Evolutionary conservation across 176 grass and related monocot genomes (phyloP).

Genomic region (Musa acuminata): DNA sequence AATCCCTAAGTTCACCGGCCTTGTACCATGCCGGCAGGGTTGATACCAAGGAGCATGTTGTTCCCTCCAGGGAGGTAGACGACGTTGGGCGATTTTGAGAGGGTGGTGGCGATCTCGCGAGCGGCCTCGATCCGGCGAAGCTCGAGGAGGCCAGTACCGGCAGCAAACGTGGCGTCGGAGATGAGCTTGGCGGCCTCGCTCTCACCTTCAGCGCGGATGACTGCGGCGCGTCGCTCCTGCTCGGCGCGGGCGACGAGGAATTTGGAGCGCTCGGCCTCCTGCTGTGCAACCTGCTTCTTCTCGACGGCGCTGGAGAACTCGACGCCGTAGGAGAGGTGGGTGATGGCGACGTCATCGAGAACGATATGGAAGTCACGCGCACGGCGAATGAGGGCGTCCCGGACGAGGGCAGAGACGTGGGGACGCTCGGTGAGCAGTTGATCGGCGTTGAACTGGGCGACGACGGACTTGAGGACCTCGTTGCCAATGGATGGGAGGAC

Average conservation of each 20-base stretch:
- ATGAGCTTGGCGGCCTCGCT: constrained; percentile 79
- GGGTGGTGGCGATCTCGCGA: constrained; percentile 62
- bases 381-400: constrained; percentile 74
- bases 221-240: constrained; percentile 90
- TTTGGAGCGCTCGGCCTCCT: constrained; percentile 99
- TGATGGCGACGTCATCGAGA: constrained; percentile 97
- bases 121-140: constrained; percentile 86
- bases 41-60: constrained; percentile 71
- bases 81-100: constrained; percentile 69
- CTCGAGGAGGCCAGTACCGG: constrained; percentile 66
- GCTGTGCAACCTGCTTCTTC: constrained; percentile 99
- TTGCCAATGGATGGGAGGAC: constrained; percentile 98
- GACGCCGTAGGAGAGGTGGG: constrained; percentile 84
- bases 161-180: constrained; percentile 60
- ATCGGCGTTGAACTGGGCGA: constrained; percentile 98
- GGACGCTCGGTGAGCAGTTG: constrained; percentile 91
- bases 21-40: constrained; percentile 24
- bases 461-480: constrained; percentile 97
- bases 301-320: constrained; percentile 96
- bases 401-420: constrained; percentile 85
- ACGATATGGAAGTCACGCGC: constrained; percentile 95
- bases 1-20: neutral
- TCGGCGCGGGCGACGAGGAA: constrained; percentile 93
- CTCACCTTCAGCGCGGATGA: constrained; percentile 83
- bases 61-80: constrained; percentile 52